Evolutionary conservation across 2,329 filamentous ascomycete species (phyloP).

Genomic region (Monosporascus sp.): DNA sequence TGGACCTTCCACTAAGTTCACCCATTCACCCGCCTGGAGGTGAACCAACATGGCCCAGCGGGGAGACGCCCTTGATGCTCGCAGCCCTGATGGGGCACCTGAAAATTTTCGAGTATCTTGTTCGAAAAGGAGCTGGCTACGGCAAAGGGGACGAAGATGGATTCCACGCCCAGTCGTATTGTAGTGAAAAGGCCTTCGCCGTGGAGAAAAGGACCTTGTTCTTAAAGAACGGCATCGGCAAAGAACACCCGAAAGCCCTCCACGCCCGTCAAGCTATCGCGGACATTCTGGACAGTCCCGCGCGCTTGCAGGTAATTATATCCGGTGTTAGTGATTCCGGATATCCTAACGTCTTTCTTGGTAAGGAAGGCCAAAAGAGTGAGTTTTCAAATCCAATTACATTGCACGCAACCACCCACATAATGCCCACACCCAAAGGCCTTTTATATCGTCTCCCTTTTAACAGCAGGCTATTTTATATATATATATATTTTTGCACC

Average conservation of each 20-base stretch:
- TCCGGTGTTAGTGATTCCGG: not conserved
- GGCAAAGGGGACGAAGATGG: conserved; percentile 1
- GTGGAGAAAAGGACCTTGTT: conserved; percentile 7
- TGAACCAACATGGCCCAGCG: not conserved
- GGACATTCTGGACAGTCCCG: conserved; percentile 7
- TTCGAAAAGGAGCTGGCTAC: conserved; percentile 5
- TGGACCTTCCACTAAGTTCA: not conserved
- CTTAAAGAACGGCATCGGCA: conserved; percentile 1
- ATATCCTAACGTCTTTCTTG: not conserved
- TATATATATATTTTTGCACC: too few species aligned
- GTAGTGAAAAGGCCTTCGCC: conserved; percentile 6
- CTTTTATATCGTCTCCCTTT: too few species aligned
- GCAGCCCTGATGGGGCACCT: conserved; percentile 16
- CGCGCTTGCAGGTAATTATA: not conserved
- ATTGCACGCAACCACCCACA: too few species aligned
- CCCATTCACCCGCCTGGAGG: not conserved
- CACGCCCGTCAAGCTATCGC: conserved; percentile 6
- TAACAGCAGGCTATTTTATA: too few species aligned
- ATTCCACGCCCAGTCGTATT: conserved; percentile 6
- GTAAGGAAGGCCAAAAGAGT: not conserved
- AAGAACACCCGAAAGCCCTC: conserved; percentile 3
- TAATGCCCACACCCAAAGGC: too few species aligned
- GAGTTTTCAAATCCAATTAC: not conserved
- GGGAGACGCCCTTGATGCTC: conserved; percentile 7
- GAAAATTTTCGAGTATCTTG: conserved; percentile 10